Percentiles rank a stretch among this genome's conserved stretches.
These are phyloP conservation scores for Spongospora subterranea DNA, from an alignment of 208 protist genomes.

Conservation along the genomic window DNA sequence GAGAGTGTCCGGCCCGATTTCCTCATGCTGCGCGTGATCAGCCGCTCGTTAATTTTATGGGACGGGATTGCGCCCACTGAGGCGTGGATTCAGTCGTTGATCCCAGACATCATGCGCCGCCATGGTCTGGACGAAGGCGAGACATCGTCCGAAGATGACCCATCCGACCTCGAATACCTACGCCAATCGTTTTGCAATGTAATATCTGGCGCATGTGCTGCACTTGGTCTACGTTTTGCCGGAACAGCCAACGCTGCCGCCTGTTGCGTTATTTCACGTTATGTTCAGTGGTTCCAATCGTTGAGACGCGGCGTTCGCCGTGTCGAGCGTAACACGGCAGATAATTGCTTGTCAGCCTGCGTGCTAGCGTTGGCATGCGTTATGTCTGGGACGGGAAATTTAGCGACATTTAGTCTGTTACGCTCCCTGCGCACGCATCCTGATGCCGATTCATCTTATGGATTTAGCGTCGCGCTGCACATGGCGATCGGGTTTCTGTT, in stretches of 20 bases:
- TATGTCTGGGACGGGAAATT: slow-evolving; percentile 89
- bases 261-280: slow-evolving; percentile 43
- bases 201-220: slow-evolving; percentile 65
- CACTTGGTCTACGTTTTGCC: slow-evolving; percentile 73
- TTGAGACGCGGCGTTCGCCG: neutral
- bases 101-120: slow-evolving; percentile 65
- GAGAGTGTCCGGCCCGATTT: slow-evolving; percentile 78
- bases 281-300: neutral
- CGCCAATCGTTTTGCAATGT: slow-evolving; percentile 55
- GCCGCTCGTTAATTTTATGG: slow-evolving; percentile 72
- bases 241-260: slow-evolving; percentile 65
- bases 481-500: slow-evolving; percentile 93
- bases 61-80: slow-evolving; percentile 66
- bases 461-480: slow-evolving; percentile 88
- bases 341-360: slow-evolving; percentile 70
- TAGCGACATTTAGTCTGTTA: slow-evolving; percentile 79
- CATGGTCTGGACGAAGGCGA: neutral
- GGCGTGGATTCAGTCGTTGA: slow-evolving; percentile 69
- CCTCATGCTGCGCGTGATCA: slow-evolving; percentile 73
- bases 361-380: slow-evolving; percentile 76
- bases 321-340: slow-evolving; percentile 62
- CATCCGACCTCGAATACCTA: slow-evolving; percentile 40
- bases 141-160: neutral
- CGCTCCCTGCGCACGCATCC: slow-evolving; percentile 75
- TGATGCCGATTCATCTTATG: slow-evolving; percentile 79